Evolutionary conservation across 2,329 filamentous ascomycete genomes (phyloP).

Genomic region (Colletotrichum somersetense): DNA sequence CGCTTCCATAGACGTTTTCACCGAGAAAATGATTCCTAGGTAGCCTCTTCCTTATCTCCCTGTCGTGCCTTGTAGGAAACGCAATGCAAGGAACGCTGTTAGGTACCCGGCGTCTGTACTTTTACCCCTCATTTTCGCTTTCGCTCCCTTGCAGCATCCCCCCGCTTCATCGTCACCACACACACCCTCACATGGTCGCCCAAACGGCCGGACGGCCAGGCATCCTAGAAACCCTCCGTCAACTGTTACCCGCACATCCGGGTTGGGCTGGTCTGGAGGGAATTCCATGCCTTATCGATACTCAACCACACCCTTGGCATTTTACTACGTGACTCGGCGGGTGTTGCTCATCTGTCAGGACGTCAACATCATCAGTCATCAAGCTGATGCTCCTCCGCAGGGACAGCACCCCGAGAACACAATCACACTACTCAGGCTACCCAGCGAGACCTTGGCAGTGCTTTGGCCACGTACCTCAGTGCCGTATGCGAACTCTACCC

Average conservation of each 20-base stretch:
- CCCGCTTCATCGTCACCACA: conserved; percentile 33
- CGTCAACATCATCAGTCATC: conserved; percentile 13
- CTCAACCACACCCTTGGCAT: conserved; percentile 7
- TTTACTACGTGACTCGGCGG: conserved; percentile 5
- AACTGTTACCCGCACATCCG: conserved; percentile 14
- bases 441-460: conserved; percentile 5
- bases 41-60: not conserved
- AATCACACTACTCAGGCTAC: conserved; percentile 17
- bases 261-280: not conserved
- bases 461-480: conserved; percentile 6
- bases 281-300: conserved; percentile 27
- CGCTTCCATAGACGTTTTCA: not conserved
- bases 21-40: not conserved
- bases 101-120: conserved; percentile 5
- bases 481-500: not conserved
- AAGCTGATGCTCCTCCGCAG: conserved; percentile 28
- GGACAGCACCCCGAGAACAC: conserved; percentile 18
- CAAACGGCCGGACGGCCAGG: conserved; percentile 8
- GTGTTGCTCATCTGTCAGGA: conserved; percentile 20
- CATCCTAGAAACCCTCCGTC: conserved; percentile 26
- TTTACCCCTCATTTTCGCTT: conserved; percentile 27
- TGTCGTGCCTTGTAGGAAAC: conserved; percentile 36
- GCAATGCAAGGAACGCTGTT: conserved; percentile 33
- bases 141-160: conserved; percentile 25
- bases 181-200: conserved; percentile 29